phyloP scores from a whole-genome alignment of 2,329 filamentous ascomycete species.

The Penicillium sp. region DNA sequence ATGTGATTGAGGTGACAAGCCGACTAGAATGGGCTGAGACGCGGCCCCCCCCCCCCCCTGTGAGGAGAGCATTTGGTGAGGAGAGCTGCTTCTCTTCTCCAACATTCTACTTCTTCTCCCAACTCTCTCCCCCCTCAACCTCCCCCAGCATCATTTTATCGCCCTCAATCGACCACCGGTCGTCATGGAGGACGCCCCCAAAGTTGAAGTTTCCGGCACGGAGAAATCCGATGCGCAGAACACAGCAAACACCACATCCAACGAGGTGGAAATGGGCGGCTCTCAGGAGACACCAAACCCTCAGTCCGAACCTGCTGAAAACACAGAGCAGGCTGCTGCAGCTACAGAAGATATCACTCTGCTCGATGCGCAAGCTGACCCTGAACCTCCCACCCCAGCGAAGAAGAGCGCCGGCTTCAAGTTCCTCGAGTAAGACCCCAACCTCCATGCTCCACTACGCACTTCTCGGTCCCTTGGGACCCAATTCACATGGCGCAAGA shows the following conservation, averaged over 20 bases:
- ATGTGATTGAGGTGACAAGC: not conserved
- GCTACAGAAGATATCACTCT: slow-evolving; percentile 23
- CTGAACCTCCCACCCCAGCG: slow-evolving; percentile 14
- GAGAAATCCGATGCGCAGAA: slow-evolving; percentile 1
- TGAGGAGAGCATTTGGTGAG: not conserved
- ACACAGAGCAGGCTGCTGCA: not conserved
- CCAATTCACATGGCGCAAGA: not conserved
- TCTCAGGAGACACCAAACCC: slow-evolving; percentile 16
- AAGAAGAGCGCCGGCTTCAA: slow-evolving; percentile 25
- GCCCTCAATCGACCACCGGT: not conserved
- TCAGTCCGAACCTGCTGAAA: slow-evolving; percentile 11
- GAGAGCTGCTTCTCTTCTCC: not conserved
- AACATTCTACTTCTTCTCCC: not conserved
- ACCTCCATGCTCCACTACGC: not conserved
- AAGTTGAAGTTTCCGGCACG: slow-evolving; percentile 3
- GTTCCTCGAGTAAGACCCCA: slow-evolving; percentile 33
- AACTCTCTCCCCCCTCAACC: not conserved
- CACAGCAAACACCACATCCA: slow-evolving; percentile 16
- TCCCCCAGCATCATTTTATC: not conserved
- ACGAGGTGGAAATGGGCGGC: slow-evolving; percentile 32
- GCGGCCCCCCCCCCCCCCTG: not conserved
- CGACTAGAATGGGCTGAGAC: not conserved
- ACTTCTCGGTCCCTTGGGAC: not conserved
- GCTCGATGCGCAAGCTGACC: slow-evolving; percentile 21
- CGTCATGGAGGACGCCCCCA: not conserved